Evolutionary conservation across 2,329 filamentous ascomycete species (phyloP).

Genomic region (Penicillium crustosum): DNA sequence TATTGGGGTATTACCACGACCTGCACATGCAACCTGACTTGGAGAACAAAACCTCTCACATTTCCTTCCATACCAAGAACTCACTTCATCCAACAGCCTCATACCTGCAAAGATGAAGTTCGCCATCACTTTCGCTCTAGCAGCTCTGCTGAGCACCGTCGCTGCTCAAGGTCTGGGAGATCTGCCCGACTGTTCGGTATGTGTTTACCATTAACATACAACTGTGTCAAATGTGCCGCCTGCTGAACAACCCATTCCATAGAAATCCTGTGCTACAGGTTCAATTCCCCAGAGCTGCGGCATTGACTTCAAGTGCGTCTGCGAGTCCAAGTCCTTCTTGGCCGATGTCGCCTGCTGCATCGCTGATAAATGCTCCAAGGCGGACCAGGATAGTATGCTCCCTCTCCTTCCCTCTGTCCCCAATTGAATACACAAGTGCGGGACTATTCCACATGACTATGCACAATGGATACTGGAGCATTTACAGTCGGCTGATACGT

Average conservation of each 20-base stretch:
- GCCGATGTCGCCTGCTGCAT: constrained; percentile 53
- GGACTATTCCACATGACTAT: neutral
- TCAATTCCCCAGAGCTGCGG: constrained; percentile 43
- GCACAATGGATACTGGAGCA: neutral
- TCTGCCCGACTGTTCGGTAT: constrained; percentile 58
- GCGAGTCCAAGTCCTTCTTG: constrained; percentile 48
- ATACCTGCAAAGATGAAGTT: constrained; percentile 48
- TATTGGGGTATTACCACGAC: constrained; percentile 3
- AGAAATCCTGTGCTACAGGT: constrained; percentile 44
- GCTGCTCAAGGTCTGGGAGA: constrained; percentile 47
- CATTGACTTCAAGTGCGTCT: constrained; percentile 53
- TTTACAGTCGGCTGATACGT: neutral
- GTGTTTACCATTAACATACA: constrained; percentile 27
- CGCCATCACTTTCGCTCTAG: constrained; percentile 53
- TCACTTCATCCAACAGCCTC: neutral
- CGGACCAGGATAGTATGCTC: constrained; percentile 44
- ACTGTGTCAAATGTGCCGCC: neutral
- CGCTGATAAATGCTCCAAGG: constrained; percentile 40
- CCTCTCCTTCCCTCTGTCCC: neutral
- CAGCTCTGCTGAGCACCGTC: constrained; percentile 52
- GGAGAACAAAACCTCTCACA: neutral
- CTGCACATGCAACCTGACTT: neutral
- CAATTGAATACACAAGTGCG: neutral
- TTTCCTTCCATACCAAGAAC: neutral
- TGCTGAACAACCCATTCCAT: constrained; percentile 10